Percentiles rank a stretch among this genome's conserved stretches.
Evolutionary conservation across 306 rosid genomes (phyloP).

Genomic region (Vigna radiata): DNA sequence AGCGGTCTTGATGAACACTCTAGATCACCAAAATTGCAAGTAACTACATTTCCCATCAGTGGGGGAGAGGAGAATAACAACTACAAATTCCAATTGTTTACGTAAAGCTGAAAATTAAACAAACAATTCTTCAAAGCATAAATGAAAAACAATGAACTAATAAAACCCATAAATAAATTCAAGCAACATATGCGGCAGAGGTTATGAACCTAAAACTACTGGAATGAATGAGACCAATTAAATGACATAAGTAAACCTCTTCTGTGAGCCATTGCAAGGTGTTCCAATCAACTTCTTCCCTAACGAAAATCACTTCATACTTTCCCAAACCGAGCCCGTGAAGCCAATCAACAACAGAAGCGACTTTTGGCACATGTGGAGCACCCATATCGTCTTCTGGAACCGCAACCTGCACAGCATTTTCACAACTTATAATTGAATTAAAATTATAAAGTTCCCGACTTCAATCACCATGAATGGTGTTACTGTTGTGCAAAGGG

Average conservation of each 20-base stretch:
- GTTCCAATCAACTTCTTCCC: conserved; percentile 91
- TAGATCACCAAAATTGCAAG: conserved; percentile 38
- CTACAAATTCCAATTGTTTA: not conserved
- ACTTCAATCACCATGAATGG: not conserved
- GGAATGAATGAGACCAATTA: not conserved
- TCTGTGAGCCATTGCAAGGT: conserved; percentile 77
- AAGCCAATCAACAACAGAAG: conserved; percentile 73
- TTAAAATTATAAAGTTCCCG: not conserved
- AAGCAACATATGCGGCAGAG: not conserved
- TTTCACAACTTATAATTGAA: not conserved
- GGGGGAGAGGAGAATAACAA: conserved; percentile 15
- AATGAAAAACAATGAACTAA: not conserved
- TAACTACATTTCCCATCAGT: conserved; percentile 19
- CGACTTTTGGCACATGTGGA: conserved; percentile 45
- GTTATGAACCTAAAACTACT: conserved; percentile 22
- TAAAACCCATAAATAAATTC: conserved; percentile 23
- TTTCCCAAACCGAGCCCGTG: conserved; percentile 65
- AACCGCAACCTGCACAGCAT: conserved; percentile 51
- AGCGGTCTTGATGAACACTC: conserved; percentile 21
- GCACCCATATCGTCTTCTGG: conserved; percentile 45
- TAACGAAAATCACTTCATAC: conserved; percentile 68
- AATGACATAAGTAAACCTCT: conserved; percentile 64
- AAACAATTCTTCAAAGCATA: not conserved
- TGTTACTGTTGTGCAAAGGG: not conserved
- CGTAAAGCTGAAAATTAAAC: not conserved